Percentiles rank a stretch among this genome's conserved stretches.
Evolutionary conservation across 2,329 filamentous ascomycete species (phyloP).

Genomic region (Alternaria sp.): DNA sequence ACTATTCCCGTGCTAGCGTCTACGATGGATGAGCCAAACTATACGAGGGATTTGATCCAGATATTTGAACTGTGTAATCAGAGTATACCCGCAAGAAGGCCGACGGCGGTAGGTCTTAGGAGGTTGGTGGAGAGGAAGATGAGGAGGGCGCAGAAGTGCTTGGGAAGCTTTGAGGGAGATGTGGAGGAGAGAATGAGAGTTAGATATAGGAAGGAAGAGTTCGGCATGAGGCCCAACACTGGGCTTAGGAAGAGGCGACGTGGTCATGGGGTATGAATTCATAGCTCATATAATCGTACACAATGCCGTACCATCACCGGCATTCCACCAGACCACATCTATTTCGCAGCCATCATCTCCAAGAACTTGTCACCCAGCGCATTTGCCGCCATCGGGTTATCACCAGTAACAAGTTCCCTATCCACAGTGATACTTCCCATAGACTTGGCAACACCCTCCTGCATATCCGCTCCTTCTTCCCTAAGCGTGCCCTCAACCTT

Average conservation of each 20-base stretch:
- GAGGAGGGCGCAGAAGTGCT: not conserved
- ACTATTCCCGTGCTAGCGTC: not conserved
- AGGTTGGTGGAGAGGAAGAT: not conserved
- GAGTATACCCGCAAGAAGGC: not conserved
- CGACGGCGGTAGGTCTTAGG: not conserved
- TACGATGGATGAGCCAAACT: not conserved
- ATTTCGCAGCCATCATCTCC: slow-evolving; percentile 36
- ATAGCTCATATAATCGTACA: not conserved
- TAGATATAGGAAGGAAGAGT: not conserved
- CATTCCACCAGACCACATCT: not conserved
- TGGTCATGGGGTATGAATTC: not conserved
- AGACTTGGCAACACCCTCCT: slow-evolving; percentile 50
- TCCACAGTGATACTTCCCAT: slow-evolving; percentile 53
- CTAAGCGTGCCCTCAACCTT: slow-evolving; percentile 51
- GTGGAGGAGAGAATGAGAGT: not conserved
- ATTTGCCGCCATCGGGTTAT: slow-evolving; percentile 43
- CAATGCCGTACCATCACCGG: not conserved
- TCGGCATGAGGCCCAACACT: not conserved
- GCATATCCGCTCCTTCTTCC: slow-evolving; percentile 53
- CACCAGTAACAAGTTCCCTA: slow-evolving; percentile 47
- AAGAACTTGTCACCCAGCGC: slow-evolving; percentile 42
- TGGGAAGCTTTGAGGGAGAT: not conserved
- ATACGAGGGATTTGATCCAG: not conserved
- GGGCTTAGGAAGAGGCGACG: not conserved
- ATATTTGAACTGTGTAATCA: not conserved